Base-by-base conservation (phyloP, 768 basidiomycete genomes). In the Termitomyces sp. region DNA sequence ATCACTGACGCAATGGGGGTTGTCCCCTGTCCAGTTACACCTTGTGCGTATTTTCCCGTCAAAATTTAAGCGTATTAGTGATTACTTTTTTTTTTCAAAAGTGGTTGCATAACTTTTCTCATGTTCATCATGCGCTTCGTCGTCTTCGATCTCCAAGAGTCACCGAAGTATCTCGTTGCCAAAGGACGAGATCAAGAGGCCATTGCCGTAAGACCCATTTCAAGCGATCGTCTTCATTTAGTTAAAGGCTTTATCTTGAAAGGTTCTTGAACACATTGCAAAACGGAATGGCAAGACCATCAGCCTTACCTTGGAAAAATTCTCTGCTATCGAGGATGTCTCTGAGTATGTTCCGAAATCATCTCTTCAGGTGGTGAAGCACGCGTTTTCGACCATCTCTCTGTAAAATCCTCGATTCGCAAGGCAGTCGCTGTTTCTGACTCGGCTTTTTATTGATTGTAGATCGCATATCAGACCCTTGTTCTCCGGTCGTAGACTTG, bases 121-220 rank as follows among this genome's bases (percentile, higher is more conserved):
- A 75, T 82, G 68, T 86, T 83, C 69, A 65, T 82, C 57, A 59
- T 75, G 54, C 83, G 85, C 30, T 84, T 78, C 70, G 66, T 82
- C 54, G 70, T 85, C 26, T 85, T 87, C 59, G 78, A 77, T 59
- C 72, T 86, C 53, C 79, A 83, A 63, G 85, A 86, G 63, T 82
- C 82, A 0, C 79, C 85, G 8, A 86, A 86, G 62, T 87, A 79
- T 67, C 75, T 85, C 24, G 70, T 85, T n/a, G 77, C 76, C 6
- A 78, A 81, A 63, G 82, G 83, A 30, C 77, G 77, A 43, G 84
- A 87, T 61, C 73, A 74, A 49, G 81, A 85, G 43, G 83, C 83
- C 7, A 72, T 86, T 53, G 69, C 72, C 59, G 79, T 79, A 47
- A 28, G 69, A 42, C 47, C 45, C 38, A 6, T 28, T 54, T 24